Evolutionary conservation across 2,329 filamentous ascomycete species (phyloP), one percentile per base, ranked within the genome.

Genomic region (Pseudopyricularia cyperi): DNA sequence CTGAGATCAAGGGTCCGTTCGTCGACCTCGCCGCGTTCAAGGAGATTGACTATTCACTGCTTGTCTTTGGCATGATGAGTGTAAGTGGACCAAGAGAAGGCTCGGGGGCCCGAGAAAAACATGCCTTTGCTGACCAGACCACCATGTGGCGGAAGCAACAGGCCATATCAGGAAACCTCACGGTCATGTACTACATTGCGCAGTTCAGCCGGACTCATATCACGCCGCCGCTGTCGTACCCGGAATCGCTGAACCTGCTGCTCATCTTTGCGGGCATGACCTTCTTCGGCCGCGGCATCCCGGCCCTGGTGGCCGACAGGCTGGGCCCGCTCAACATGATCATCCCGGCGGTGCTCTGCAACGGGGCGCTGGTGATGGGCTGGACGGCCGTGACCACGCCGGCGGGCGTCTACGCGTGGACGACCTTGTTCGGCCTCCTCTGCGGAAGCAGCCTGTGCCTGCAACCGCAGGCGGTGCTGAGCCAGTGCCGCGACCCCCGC

Each of bases 211-310:
- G 64, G 15, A 49, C 35, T 11, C 54, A 44, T 35, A 26, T 56
- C 46, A 24, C 12, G 2, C 42, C 52, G 6, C 33, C 37, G 5
- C 28, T 59, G 12, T 46, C 50, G n/a, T 57, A 57, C 48, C 53
- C 55, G 1, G 57, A 67, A n/a, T 72, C 74, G 2, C 69, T 77
- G 48, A 69, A 73, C 53, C 62, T 79, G 2, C 61, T 80, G 22
- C 65, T 80, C 37, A 64, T 76, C 39, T 68, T 79, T 62, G 79
- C 80, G 57, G 73, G 70, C 14, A 65, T 77, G 22, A 75, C 75
- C 1, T 54, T 74, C 15, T 48, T 72, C 4, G 73, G 72, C 24
- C 71, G 76, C 2, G 55, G 77, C 6, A 58, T 75, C 8, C 74
- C 74, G 0, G 70, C 68, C 48, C 63, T 66, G 39, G 56, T 74